Evolutionary conservation across 805 yeast genomes (phyloP), one percentile per base, ranked within the genome.

Genomic region (Ogataea salicorniae): DNA sequence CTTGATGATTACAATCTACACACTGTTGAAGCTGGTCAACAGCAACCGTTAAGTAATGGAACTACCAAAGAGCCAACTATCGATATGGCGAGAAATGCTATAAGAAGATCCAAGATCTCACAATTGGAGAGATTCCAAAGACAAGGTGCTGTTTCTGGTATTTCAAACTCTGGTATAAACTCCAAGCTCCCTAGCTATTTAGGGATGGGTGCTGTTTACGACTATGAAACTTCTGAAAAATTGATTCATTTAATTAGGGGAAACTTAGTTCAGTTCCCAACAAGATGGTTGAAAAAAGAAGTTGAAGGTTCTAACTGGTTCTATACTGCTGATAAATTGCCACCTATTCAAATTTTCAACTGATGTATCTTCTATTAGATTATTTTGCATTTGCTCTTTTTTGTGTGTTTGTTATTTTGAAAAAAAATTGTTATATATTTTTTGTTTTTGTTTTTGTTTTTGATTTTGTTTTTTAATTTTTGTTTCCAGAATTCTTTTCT

Each of bases 221-320:
- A 86, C 50, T 76, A 85, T 46, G 83, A 79, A 39, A 80, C 94
- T 0, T 95, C 97, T 0, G 90, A 83, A 54, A 72, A 82, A 49
- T 70, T 90, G 34, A 69, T 94, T 52, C 71, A 73, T 42, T 83
- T 87, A 48, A 72, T 92, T 17, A 86, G 83, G 45, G 99, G 99
- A 2, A 86, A 94, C 61, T 68, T 94, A 55, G 97, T 94, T 6
- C 63, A 84, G n/a, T 92, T 91, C 72, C 98, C 99, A 0, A 75
- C 87, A 0, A 89, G 89, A 51, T 94, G 99, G 99, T 74, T 94
- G 39, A 72, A 78, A 57, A 77, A 82, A 49, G 99, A 94, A 66
- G 79, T 90, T 31, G 96, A 91, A 48, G 80, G 87, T 6, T 92
- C 88, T 11, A 94, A 95, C 61, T 92, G 98, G 98, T 91, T 90